phyloP scores from a whole-genome alignment of 805 yeast genomes.

The Candida lessepsii region DNA sequence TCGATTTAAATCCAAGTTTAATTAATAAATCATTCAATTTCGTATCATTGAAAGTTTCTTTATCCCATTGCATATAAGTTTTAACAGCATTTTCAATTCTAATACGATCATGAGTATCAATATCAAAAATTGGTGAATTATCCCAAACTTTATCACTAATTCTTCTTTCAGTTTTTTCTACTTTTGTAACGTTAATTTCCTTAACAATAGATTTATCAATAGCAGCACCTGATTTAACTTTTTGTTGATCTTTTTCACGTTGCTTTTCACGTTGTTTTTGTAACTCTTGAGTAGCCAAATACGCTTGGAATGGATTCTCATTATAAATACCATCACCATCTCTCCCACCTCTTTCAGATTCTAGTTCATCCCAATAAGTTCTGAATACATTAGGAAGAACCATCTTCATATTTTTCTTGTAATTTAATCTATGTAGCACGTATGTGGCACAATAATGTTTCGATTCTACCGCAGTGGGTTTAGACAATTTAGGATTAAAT shows the following conservation, averaged over 20 bases:
- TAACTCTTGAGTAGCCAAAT: conserved; percentile 18
- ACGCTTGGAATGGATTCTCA: conserved; percentile 69
- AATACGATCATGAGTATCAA: conserved; percentile 61
- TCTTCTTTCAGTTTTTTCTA: background rate
- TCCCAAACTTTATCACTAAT: conserved; percentile 60
- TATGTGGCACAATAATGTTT: conserved; percentile 88
- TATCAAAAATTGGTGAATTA: conserved; percentile 62
- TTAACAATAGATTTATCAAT: background rate
- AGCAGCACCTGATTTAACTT: background rate
- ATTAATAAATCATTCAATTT: conserved; percentile 13
- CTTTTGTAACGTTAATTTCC: conserved; percentile 29
- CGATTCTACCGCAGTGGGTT: conserved; percentile 84
- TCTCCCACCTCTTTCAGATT: conserved; percentile 46
- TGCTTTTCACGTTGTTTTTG: conserved; percentile 10
- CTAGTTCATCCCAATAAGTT: conserved; percentile 73
- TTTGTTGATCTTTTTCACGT: conserved; percentile 6
- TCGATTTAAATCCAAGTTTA: conserved; percentile 61
- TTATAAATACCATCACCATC: conserved; percentile 55
- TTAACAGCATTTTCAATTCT: conserved; percentile 61
- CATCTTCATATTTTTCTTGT: conserved; percentile 81
- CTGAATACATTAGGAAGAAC: conserved; percentile 82
- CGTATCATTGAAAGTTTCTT: conserved; percentile 3
- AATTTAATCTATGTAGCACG: conserved; percentile 76
- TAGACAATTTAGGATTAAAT: conserved; percentile 58
- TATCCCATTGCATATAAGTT: conserved; percentile 56